Percentiles rank a stretch among this genome's conserved stretches.
Evolutionary conservation across 2,329 filamentous ascomycete species (phyloP).

Genomic region (Biscogniauxia mediterranea): DNA sequence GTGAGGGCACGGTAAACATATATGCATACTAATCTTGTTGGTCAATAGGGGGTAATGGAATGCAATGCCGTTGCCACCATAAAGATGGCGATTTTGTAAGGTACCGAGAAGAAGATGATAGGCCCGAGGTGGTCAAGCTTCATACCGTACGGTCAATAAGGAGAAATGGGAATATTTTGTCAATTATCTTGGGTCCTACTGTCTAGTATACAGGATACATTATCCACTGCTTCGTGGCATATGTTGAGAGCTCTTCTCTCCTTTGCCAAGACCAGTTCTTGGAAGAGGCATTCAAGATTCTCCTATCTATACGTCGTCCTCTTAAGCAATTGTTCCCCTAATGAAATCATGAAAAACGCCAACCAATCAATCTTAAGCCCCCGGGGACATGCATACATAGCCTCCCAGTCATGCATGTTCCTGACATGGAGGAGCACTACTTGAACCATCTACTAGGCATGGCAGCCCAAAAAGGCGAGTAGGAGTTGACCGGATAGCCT

Average conservation of each 20-base stretch:
- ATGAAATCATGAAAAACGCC: neutral
- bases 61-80: neutral
- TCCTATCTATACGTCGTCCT: neutral
- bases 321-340: neutral
- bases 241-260: neutral
- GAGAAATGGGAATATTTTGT: neutral
- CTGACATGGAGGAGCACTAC: no score
- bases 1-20: neutral
- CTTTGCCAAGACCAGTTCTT: neutral
- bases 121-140: neutral
- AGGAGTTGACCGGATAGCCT: no score
- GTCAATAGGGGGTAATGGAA: neutral
- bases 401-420: no score
- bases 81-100: neutral
- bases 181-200: neutral
- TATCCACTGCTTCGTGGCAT: neutral
- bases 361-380: neutral
- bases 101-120: neutral
- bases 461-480: no score
- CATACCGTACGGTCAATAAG: neutral
- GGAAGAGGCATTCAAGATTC: neutral
- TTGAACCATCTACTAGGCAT: no score
- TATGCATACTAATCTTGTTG: conserved; percentile 5
- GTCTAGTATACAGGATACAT: neutral
- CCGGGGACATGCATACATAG: neutral